Evolutionary conservation across 345 rosid species (phyloP), one percentile per base, ranked within the genome.

Genomic region (Ceriops decandra): DNA sequence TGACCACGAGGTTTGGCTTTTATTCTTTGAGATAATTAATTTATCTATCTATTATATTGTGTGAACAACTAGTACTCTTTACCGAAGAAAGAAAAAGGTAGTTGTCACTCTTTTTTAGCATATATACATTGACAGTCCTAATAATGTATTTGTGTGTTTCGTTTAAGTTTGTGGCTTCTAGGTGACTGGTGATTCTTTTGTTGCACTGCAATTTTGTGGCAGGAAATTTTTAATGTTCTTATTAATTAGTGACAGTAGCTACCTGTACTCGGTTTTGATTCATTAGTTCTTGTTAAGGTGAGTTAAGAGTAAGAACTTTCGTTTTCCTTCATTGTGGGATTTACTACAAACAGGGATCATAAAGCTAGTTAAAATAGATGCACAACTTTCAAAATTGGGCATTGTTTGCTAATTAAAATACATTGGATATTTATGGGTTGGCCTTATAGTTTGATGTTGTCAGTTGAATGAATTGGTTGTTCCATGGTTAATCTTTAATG

Each of bases 1-100:
- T 69, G 99, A 95, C 67, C 97, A 95, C n/a, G 97, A 95, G 99
- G 99, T 93, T 73, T 35, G 60, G 21, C 28, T 63, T 60, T 33
- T 9, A 33, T 7, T 33, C 36, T 33, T 33, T 7, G 36, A 33
- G 36, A 33, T 7, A 33, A 33, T 33, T 20, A 46, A 2, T 64
- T 13, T 32, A 3, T 5, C 9, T 56, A 56, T 24, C 59, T 22
- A 42, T 42, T 42, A 13, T 42, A 42, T 13, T 42, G 17, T 3
- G 17, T 13, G 19, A 42, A 13, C 17, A 13, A 42, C 19, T 13
- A 13, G 49, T 42, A 11, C 46, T 38, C 46, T 38, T 38, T 10
- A 42, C 49, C 49, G 1, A 3, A 3, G 13, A 42, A 13, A 11
- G 13, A 42, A 13, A 11, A 11, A 31, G 5, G 4, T 10, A 38